Percentiles rank a stretch among this genome's conserved stretches.
phyloP scores from a whole-genome alignment of 2,329 filamentous ascomycete species.

The Chrysosphaeria jannelii region DNA sequence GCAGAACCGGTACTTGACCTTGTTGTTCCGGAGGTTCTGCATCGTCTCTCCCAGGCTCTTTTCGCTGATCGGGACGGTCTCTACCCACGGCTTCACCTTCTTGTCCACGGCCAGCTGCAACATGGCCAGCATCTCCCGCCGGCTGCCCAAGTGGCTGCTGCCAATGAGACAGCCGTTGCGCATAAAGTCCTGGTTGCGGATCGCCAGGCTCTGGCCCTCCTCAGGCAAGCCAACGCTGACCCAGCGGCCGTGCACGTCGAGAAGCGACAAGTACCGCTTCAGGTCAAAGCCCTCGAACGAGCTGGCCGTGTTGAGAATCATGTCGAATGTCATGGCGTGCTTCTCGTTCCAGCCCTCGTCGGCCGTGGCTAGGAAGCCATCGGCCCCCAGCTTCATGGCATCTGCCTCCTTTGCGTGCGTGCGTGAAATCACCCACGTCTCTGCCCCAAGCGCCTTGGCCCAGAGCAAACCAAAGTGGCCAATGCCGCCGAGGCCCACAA shows the following conservation, averaged over 20 bases:
- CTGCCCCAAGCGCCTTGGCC: constrained; percentile 32
- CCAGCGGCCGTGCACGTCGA: constrained; percentile 60
- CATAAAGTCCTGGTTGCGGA: constrained; percentile 47
- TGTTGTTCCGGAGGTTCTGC: constrained; percentile 34
- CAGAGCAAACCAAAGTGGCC: constrained; percentile 44
- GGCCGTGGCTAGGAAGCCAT: constrained; percentile 25
- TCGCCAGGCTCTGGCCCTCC: constrained; percentile 35
- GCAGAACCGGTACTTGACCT: constrained; percentile 47
- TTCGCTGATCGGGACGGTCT: constrained; percentile 43
- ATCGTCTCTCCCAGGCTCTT: constrained; percentile 41
- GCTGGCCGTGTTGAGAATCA: constrained; percentile 48
- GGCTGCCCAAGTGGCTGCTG: constrained; percentile 37
- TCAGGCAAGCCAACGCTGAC: constrained; percentile 56
- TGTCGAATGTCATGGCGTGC: constrained; percentile 35
- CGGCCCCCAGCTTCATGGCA: constrained; percentile 25
- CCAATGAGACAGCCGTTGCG: constrained; percentile 45
- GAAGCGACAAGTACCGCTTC: constrained; percentile 39
- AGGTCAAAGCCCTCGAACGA: constrained; percentile 38
- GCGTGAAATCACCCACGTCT: constrained; percentile 30
- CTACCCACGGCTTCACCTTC: constrained; percentile 37
- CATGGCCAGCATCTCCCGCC: constrained; percentile 42
- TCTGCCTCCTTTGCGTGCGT: constrained; percentile 28
- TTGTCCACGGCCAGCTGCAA: constrained; percentile 39
- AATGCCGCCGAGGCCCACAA: constrained; percentile 43
- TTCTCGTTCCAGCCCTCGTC: constrained; percentile 25